Evolutionary conservation across 371 early-diverging fungal species (phyloP), one percentile per base, ranked within the genome.

Genomic region (Zopfochytrium polystomum): DNA sequence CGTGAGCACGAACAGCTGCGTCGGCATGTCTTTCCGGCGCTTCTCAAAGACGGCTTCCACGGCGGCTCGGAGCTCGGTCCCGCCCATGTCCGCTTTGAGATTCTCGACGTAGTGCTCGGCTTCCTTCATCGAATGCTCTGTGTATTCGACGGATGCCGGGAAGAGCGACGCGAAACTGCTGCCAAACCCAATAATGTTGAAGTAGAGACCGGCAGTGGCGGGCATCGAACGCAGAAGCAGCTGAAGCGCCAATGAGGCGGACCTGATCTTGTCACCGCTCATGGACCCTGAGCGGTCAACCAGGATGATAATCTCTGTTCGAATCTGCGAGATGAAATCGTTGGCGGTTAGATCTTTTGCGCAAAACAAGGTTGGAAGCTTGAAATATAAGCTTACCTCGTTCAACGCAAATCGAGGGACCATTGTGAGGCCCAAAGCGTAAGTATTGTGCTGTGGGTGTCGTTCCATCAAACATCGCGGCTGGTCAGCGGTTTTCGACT

Each of bases 151-250:
- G 51, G 68, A 66, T 45, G 55, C 61, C 20, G 74, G 57, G 61
- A 79, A 80, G 23, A 80, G 60, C 32, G 58, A 52, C 33, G 52
- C 38, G 59, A 61, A 57, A 11, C 5, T 18, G 26, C 48, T 44
- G 31, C 79, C 80, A 51, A 80, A 80, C 4, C 78, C 73, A 43
- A 80, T 63, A n/a, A 80, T 74, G 58, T 80, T 78, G 66, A 80
- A 79, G 49, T 57, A 70, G 38, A 38, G 38, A 18, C 38, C 38
- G 43, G 55, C 48, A 22, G 65, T 66, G 23, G 67, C 60, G 11
- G 79, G 77, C 7, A 80, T 52, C 33, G 77, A 77, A 35, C 68
- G 65, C 26, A 80, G 59, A 52, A 80, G 65, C 29, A 62, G 5
- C 29, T 67, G 49, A n/a, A 74, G 50, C 18, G 66, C 72, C 23